Conservation (phyloP, 257 asterid species). For the Galeopsis tetrahit region DNA sequence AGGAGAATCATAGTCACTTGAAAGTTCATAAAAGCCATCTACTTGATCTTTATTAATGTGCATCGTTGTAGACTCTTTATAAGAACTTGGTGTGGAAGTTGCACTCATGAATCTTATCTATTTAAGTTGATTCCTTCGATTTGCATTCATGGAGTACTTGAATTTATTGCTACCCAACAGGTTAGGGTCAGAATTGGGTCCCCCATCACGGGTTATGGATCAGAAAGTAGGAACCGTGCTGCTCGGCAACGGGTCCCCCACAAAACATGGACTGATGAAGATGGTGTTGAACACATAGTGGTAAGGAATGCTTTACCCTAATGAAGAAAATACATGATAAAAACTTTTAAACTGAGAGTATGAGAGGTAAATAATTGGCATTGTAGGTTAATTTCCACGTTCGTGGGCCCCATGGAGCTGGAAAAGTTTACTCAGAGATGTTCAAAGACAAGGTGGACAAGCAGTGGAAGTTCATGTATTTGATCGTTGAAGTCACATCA, state of each 20-base stretch:
- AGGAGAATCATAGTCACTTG: background rate
- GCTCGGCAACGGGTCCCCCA: slow-evolving; percentile 93
- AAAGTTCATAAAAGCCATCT: slow-evolving; percentile 1
- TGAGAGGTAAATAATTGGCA: background rate
- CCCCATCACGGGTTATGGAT: slow-evolving; percentile 87
- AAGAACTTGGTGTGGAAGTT: slow-evolving; percentile 2
- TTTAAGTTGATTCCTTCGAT: slow-evolving; percentile 9
- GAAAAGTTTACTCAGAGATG: slow-evolving; percentile 86
- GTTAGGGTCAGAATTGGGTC: slow-evolving; percentile 84
- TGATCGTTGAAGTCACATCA: slow-evolving; percentile 73
- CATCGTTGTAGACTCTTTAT: background rate
- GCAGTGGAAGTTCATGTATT: slow-evolving; percentile 87
- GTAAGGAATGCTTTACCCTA: slow-evolving; percentile 38
- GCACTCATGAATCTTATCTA: background rate
- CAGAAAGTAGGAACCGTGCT: slow-evolving; percentile 94
- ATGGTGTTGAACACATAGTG: slow-evolving; percentile 84
- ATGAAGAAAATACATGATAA: background rate
- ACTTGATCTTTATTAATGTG: slow-evolving; percentile 7
- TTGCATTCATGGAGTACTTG: background rate
- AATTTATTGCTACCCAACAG: slow-evolving; percentile 44
- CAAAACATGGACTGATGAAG: slow-evolving; percentile 83
- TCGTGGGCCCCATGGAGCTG: slow-evolving; percentile 94
- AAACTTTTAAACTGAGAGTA: slow-evolving; percentile 16
- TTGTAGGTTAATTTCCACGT: slow-evolving; percentile 84
- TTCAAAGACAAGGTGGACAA: slow-evolving; percentile 83